Conservation (phyloP, 345 rosid species). For the Populus nigra region DNA sequence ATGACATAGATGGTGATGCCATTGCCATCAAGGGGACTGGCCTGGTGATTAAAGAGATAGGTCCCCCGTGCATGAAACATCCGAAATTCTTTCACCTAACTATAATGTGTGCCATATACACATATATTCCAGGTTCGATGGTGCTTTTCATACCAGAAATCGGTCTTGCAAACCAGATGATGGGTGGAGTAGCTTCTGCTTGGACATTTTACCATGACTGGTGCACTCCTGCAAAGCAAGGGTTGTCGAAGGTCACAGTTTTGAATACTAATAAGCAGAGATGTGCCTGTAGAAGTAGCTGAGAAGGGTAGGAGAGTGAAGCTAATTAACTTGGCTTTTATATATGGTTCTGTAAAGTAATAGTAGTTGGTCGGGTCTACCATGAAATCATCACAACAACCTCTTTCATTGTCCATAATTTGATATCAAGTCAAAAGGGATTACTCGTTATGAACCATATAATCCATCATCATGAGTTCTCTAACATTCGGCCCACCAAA, state of each 20-base stretch:
- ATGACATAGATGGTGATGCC: not conserved
- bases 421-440: conserved; percentile 16
- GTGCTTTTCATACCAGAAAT: not conserved
- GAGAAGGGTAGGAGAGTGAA: too few relatives aligned
- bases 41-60: conserved; percentile 7
- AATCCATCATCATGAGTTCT: conserved; percentile 29
- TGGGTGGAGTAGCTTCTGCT: too few relatives aligned
- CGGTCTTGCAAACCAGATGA: not conserved
- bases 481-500: conserved; percentile 34
- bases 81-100: not conserved
- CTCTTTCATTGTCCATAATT: conserved; percentile 3
- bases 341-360: not conserved
- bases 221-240: too few relatives aligned
- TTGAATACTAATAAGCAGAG: not conserved
- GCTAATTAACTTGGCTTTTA: too few relatives aligned
- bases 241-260: too few relatives aligned
- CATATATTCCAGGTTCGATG: not conserved
- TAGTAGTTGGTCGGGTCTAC: not conserved
- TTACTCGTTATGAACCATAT: conserved; percentile 14
- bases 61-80: conserved; percentile 17
- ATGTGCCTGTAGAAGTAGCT: not conserved
- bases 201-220: not conserved
- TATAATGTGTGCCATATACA: not conserved
- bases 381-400: conserved; percentile 13
- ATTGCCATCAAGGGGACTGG: not conserved